A percentile compares a stretch with the other conserved stretches of the same genome.
Conservation (phyloP, 2,329 filamentous ascomycete species). For the Amauroascus niger region DNA sequence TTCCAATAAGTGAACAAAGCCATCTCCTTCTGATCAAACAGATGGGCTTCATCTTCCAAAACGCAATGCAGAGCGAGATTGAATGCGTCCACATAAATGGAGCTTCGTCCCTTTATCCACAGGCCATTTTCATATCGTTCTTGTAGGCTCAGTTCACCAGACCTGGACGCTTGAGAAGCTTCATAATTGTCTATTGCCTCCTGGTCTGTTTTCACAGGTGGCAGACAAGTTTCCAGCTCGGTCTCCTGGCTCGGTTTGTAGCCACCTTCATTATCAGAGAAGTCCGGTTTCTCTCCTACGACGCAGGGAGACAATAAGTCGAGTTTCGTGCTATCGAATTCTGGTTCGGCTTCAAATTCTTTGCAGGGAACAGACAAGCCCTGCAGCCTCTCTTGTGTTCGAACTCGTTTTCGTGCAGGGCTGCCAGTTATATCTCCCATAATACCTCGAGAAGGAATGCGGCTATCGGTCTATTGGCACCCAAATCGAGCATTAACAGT, state of each 20-base stretch:
- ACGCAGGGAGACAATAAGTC: constrained; percentile 20
- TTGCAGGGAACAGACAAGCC: background rate
- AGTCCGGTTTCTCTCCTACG: constrained; percentile 16
- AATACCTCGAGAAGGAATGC: background rate
- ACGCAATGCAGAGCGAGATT: constrained; percentile 86
- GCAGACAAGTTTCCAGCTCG: constrained; percentile 62
- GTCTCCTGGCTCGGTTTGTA: constrained; percentile 41
- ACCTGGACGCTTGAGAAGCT: constrained; percentile 48
- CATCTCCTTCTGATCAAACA: constrained; percentile 73
- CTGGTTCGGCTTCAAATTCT: background rate
- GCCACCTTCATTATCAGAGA: constrained; percentile 2
- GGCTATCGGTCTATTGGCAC: background rate
- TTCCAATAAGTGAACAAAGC: constrained; percentile 69
- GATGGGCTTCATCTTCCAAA: constrained; percentile 72
- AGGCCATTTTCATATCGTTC: constrained; percentile 36
- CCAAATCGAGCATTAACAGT: background rate
- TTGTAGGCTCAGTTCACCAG: constrained; percentile 37
- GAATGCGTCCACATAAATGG: constrained; percentile 95
- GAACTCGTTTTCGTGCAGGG: constrained; percentile 9
- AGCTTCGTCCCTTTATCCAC: constrained; percentile 71
- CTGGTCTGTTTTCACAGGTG: constrained; percentile 55
- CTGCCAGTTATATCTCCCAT: constrained; percentile 2
- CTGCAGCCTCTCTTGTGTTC: constrained; percentile 2
- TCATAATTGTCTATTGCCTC: constrained; percentile 75
- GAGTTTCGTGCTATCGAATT: background rate